These are phyloP conservation scores for Metschnikowia rubicola DNA, from an alignment of 805 yeast genomes.

Conservation along the genomic window DNA sequence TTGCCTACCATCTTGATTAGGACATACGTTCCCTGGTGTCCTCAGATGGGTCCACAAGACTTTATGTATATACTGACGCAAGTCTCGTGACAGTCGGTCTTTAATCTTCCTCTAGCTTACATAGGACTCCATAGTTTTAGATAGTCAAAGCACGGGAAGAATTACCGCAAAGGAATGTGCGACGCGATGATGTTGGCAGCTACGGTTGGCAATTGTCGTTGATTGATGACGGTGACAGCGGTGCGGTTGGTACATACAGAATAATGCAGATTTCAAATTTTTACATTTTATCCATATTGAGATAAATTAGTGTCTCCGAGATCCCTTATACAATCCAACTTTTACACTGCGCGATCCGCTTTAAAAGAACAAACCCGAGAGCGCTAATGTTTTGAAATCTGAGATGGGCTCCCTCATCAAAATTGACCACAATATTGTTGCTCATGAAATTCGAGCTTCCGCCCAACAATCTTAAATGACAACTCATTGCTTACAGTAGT, in stretches of 20 bases:
- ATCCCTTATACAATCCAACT: background rate
- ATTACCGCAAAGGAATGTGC: constrained; percentile 1
- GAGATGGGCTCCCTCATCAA: too few relatives aligned
- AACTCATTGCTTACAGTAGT: too few relatives aligned
- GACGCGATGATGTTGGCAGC: constrained; percentile 6
- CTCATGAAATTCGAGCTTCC: too few relatives aligned
- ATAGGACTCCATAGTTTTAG: constrained; percentile 12
- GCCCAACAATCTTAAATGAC: too few relatives aligned
- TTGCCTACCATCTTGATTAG: too few relatives aligned
- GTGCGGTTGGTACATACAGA: constrained; percentile 6
- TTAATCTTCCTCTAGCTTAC: constrained; percentile 1
- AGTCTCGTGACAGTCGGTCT: background rate
- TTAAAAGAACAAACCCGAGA: too few relatives aligned
- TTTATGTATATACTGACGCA: background rate
- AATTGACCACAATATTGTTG: too few relatives aligned
- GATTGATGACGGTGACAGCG: constrained; percentile 4
- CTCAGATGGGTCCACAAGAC: too few relatives aligned
- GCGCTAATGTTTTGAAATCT: too few relatives aligned
- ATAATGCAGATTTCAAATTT: constrained; percentile 6
- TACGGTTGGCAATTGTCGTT: constrained; percentile 8
- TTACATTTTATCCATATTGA: background rate
- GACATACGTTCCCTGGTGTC: too few relatives aligned
- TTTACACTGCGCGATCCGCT: too few relatives aligned
- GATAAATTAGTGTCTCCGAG: background rate
- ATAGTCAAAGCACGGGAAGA: constrained; percentile 11